Evolutionary conservation across 2,329 filamentous ascomycete genomes (phyloP), one percentile per base, ranked within the genome.

Genomic region (Hypoxylon sp.): DNA sequence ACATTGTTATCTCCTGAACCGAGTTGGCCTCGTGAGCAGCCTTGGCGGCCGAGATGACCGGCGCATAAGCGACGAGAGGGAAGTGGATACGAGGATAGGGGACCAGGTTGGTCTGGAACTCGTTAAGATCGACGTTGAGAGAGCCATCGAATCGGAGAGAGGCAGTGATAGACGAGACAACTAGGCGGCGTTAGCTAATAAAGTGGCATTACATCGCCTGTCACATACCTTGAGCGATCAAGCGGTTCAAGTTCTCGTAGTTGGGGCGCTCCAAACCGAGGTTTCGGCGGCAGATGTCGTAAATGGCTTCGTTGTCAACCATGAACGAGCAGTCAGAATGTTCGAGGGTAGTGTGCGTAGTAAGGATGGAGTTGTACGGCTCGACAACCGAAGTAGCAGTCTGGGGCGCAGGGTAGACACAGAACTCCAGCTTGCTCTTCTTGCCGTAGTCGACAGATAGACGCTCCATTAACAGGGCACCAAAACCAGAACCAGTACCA

Each of bases 341-440:
- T 89, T 99, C 96, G 61, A 99, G 90, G 71, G 96, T 98, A 79
- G 94, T 98, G 89, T 99, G 96, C 70, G 96, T 98, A 75, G 96
- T 97, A 73, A 99, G 90, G 79, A 98, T 97, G 54, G 96, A 97
- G 89, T 99, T 99, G 90, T 99, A 99, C 66, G 96, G 96, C 89
- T 99, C 96, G 71, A 99, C 96, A 67, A 99, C 95, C 45, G 96
- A 96, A 77, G 95, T 97, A 74, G 95, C 93, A 73, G 96, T 96
- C 85, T 97, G 94, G 65, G 96, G 96, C 74, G 96, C 94, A 77
- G 96, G 96, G 86, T 99, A 99, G 78, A 99, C 94, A 78, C 93
- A 97, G 88, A 99, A 99, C 84, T 99, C 96, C 71, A 99, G 89
- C 91, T 99, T 99, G 89, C 92, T 96, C 91, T 99, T 99, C 91